These are phyloP conservation scores for Neurospora sp. DNA, from an alignment of 495 filamentous ascomycete genomes.

Conservation along the genomic window DNA sequence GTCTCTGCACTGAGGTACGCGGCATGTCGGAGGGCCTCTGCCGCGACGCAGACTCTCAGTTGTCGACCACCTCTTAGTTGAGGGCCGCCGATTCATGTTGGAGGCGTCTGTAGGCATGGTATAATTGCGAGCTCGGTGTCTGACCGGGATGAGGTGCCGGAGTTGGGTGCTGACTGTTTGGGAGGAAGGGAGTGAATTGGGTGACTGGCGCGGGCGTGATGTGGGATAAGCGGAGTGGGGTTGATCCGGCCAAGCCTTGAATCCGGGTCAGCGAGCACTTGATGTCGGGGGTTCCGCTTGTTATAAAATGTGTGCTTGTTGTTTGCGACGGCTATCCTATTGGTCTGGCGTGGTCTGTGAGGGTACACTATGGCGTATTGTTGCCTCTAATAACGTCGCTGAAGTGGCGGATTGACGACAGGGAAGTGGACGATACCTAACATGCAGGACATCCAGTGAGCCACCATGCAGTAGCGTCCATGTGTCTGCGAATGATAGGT, in stretches of 20 bases:
- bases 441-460: neutral
- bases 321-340: neutral
- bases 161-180: neutral
- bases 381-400: neutral
- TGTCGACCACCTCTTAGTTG: neutral
- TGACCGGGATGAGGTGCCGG: neutral
- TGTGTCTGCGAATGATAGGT: neutral
- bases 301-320: neutral
- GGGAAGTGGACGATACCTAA: neutral
- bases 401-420: neutral
- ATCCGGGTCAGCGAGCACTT: neutral
- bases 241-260: neutral
- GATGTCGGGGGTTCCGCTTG: neutral
- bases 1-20: neutral
- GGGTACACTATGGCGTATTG: neutral
- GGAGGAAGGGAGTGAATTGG: neutral
- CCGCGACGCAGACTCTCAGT: neutral
- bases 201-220: neutral
- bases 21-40: neutral
- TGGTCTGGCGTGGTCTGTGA: neutral
- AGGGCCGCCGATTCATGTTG: neutral
- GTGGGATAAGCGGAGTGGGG: neutral
- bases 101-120: neutral
- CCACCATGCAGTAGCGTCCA: neutral
- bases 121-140: neutral